Base-by-base conservation (phyloP, 805 yeast genomes). In the Metschnikowia cerradonensis region DNA sequence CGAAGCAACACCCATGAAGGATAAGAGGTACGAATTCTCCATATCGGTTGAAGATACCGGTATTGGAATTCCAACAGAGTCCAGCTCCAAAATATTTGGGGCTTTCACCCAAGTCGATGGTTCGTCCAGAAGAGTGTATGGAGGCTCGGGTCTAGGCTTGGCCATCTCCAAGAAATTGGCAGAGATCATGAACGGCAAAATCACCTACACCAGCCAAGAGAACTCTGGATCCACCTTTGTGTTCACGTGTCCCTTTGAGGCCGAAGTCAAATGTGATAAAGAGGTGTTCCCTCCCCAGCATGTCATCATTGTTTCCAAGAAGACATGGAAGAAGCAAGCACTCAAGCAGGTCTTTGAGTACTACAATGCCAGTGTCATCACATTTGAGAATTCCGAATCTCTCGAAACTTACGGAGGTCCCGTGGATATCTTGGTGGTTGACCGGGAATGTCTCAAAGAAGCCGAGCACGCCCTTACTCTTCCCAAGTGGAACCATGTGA, bases 71-170 rank as follows among this genome's bases (percentile, higher is more conserved):
- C 79, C 81, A 2, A 64, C 65, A 34, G 70, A 64, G 41, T 69
- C 79, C 4, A 60, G 70, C n/a, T 61, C 65, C 39, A 77, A 75
- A 60, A 75, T 79, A 4, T 79, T 79, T 59, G 73, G 78, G 5
- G 80, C 81, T 3, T 79, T 79, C 55, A 73, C 78, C 39, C 83
- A 79, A 62, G 82, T 77, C n/a, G 83, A 79, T 58, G 80, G 80
- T 3, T 75, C 81, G 8, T 71, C 81, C 1, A 65, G 78, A 50
- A 60, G 83, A 52, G 74, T 67, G 10, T 75, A 71, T 63, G 83
- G 83, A 3, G 83, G 83, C 2, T 70, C 82, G 0, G 82, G 82
- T 0, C 60, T 77, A 8, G 82, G 82, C 0, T 61, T 77, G 37
- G 78, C 80, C 1, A 77, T 77, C 33, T 72, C 77, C 32, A 75